These are phyloP conservation scores for Neurospora terricola DNA, from an alignment of 495 filamentous ascomycete genomes.

Conservation along the genomic window DNA sequence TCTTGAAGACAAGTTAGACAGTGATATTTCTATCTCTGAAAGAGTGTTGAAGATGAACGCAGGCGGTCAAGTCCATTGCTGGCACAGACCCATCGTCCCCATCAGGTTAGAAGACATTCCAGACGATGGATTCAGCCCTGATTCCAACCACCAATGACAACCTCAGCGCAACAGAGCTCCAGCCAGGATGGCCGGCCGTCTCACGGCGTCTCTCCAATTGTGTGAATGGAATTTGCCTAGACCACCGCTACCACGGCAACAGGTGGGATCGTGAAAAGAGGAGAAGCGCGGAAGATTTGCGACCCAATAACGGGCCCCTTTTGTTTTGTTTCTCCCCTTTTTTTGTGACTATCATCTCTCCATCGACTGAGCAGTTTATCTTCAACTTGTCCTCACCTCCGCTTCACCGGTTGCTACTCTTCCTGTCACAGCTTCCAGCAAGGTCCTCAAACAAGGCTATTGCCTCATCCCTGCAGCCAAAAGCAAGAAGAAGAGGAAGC, in stretches of 20 bases:
- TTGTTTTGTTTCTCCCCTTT: constrained; percentile 1
- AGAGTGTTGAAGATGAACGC: background rate
- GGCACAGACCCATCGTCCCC: background rate
- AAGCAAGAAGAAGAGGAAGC: background rate
- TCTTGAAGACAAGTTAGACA: background rate
- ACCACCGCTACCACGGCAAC: background rate
- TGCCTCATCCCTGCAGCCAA: background rate
- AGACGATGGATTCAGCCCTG: background rate
- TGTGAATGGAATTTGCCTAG: background rate
- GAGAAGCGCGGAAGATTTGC: background rate
- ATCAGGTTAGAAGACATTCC: background rate
- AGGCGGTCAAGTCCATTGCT: background rate
- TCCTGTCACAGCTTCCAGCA: background rate
- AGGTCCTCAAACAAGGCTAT: background rate
- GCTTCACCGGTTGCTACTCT: background rate
- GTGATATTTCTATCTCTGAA: background rate
- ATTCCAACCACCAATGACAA: background rate
- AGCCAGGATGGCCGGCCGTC: background rate
- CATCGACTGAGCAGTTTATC: background rate
- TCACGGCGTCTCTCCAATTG: background rate
- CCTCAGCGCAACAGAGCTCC: background rate
- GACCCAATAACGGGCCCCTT: background rate
- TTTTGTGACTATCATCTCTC: background rate
- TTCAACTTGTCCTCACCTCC: background rate
- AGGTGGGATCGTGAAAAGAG: background rate